Evolutionary conservation across 2,329 filamentous ascomycete genomes (phyloP).

Genomic region (Endoconidiophora polonica): DNA sequence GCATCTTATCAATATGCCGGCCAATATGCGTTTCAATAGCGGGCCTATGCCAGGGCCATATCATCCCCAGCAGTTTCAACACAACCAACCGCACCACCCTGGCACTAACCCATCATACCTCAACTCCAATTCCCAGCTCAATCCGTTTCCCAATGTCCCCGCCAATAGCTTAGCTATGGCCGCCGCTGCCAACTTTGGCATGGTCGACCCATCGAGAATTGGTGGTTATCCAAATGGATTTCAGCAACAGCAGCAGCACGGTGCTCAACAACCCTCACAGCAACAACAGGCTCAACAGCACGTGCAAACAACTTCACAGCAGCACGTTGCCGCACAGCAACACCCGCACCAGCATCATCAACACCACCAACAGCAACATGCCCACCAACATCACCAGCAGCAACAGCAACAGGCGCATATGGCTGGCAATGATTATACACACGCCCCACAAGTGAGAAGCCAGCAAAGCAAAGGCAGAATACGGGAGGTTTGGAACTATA

Average conservation of each 20-base stretch:
- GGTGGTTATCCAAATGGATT: constrained; percentile 17
- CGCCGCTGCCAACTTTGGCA: constrained; percentile 33
- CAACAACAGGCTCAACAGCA: constrained; percentile 25
- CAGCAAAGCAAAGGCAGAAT: constrained; percentile 65
- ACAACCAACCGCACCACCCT: constrained; percentile 33
- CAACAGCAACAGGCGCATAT: constrained; percentile 16
- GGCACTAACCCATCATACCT: constrained; percentile 55
- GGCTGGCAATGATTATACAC: constrained; percentile 26
- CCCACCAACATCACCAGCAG: constrained; percentile 27
- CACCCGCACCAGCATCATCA: constrained; percentile 37
- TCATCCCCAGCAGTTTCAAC: constrained; percentile 30
- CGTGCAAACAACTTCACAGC: constrained; percentile 16
- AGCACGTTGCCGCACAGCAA: constrained; percentile 19
- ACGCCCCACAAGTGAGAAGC: constrained; percentile 26
- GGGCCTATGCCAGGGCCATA: constrained; percentile 26
- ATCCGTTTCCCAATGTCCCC: constrained; percentile 44
- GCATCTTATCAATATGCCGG: constrained; percentile 7
- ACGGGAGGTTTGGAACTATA: constrained; percentile 90
- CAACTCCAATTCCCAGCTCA: constrained; percentile 49
- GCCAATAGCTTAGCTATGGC: constrained; percentile 40
- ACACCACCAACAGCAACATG: constrained; percentile 26
- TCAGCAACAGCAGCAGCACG: constrained; percentile 31
- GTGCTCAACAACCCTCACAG: constrained; percentile 19
- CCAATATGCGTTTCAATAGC: constrained; percentile 25
- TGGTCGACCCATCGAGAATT: constrained; percentile 14